phyloP scores from a whole-genome alignment of 1,139 yeast genomes.

The Blastobotrys indianensis region DNA sequence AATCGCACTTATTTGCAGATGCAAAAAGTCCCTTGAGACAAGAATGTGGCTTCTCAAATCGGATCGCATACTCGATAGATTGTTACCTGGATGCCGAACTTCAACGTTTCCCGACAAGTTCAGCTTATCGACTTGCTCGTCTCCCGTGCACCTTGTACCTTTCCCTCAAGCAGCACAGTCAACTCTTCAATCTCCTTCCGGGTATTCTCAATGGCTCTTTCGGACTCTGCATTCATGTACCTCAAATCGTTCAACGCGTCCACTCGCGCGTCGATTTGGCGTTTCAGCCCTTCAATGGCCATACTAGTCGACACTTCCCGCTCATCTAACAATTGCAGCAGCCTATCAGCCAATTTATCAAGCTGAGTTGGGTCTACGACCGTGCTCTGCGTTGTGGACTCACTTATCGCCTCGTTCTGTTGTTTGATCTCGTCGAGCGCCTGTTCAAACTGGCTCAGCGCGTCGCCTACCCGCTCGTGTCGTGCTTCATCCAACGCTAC shows the following conservation, averaged over 20 bases:
- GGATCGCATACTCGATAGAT: too few relatives aligned
- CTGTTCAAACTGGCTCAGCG: slow-evolving; percentile 13
- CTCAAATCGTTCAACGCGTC: slow-evolving; percentile 16
- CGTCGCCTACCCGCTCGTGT: slow-evolving; percentile 11
- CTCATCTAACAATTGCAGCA: slow-evolving; percentile 11
- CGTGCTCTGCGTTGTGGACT: background rate
- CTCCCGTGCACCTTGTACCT: too few relatives aligned
- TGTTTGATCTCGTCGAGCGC: slow-evolving; percentile 5
- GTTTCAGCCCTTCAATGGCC: slow-evolving; percentile 4
- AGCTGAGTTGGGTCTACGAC: slow-evolving; percentile 10
- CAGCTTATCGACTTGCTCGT: too few relatives aligned
- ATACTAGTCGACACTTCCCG: background rate
- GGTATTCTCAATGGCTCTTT: background rate
- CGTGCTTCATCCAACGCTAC: slow-evolving; percentile 14
- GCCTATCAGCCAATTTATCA: slow-evolving; percentile 8
- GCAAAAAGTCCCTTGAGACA: too few relatives aligned
- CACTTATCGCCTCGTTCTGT: background rate
- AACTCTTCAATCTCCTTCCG: slow-evolving; percentile 4
- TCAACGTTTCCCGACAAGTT: too few relatives aligned
- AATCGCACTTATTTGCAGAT: too few relatives aligned
- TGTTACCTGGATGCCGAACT: too few relatives aligned
- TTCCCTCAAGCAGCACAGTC: too few relatives aligned
- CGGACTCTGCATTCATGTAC: background rate
- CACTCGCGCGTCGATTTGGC: background rate
- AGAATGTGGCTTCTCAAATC: too few relatives aligned